Conservation (phyloP, 2,329 filamentous ascomycete genomes). For the Claviceps sp. region DNA sequence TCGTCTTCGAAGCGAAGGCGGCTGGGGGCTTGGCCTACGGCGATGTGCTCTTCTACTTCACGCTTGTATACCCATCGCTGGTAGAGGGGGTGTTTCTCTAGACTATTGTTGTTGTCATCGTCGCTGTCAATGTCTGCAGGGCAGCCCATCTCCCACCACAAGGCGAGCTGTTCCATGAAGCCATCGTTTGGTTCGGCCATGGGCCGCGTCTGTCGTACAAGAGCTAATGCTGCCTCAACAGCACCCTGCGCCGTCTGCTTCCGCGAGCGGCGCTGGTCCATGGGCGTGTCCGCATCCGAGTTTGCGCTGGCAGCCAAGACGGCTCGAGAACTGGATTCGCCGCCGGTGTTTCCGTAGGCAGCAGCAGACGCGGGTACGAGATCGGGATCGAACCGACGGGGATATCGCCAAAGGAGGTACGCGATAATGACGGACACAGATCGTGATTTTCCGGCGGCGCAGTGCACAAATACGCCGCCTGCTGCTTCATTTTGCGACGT, state of each 20-base stretch:
- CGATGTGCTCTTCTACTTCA: conserved; percentile 44
- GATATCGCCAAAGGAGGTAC: conserved; percentile 63
- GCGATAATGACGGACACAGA: conserved; percentile 76
- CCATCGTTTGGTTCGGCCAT: conserved; percentile 82
- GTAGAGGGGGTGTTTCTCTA: conserved; percentile 60
- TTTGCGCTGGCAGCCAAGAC: not conserved
- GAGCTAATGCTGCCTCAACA: conserved; percentile 47
- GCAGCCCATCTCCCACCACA: conserved; percentile 81
- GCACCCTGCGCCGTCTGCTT: conserved; percentile 31
- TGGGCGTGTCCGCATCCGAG: conserved; percentile 3
- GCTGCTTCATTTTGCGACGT: too few relatives aligned
- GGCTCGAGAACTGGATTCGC: not conserved
- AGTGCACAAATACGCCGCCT: conserved; percentile 44
- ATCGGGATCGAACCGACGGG: conserved; percentile 35
- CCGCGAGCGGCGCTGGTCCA: conserved; percentile 8
- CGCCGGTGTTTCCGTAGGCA: conserved; percentile 9
- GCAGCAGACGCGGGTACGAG: conserved; percentile 13
- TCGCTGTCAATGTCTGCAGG: conserved; percentile 34
- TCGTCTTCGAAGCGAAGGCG: conserved; percentile 75
- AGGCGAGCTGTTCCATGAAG: conserved; percentile 76
- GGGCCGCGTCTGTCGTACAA: conserved; percentile 56
- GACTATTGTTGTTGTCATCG: conserved; percentile 7
- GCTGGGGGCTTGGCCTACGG: conserved; percentile 66
- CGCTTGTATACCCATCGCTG: conserved; percentile 53
- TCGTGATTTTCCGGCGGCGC: conserved; percentile 92